A percentile compares a stretch with the other conserved stretches of the same genome.
Evolutionary conservation across 345 rosid genomes (phyloP).

Genomic region (Carallia brachiata): DNA sequence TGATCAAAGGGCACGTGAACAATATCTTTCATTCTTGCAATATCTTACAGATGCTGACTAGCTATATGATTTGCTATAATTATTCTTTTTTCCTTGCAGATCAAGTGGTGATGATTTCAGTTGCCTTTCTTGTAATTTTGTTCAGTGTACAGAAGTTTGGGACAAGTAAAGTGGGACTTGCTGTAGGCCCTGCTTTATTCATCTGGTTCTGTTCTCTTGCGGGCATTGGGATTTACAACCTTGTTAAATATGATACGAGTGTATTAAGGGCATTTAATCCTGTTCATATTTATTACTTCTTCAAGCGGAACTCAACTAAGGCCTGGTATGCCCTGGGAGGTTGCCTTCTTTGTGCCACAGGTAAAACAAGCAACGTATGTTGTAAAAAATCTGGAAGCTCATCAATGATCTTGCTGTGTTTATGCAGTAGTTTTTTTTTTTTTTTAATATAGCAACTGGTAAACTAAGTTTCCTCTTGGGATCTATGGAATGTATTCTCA

Average conservation of each 20-base stretch:
- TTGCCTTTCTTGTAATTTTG: slow-evolving; percentile 83
- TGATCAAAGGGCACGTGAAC: background rate
- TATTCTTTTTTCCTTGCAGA: slow-evolving; percentile 49
- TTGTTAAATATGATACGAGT: slow-evolving; percentile 66
- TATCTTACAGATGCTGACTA: slow-evolving; percentile 5
- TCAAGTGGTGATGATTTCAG: slow-evolving; percentile 87
- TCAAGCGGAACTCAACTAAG: slow-evolving; percentile 76
- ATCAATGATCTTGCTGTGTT: too few species aligned
- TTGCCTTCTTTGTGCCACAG: slow-evolving; percentile 97
- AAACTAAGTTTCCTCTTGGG: too few species aligned
- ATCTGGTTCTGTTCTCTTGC: slow-evolving; percentile 97
- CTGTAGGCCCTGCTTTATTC: slow-evolving; percentile 89
- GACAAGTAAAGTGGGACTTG: slow-evolving; percentile 97
- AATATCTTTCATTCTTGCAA: slow-evolving; percentile 1
- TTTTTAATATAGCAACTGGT: too few species aligned
- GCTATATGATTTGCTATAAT: slow-evolving; percentile 20
- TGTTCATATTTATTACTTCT: slow-evolving; percentile 75
- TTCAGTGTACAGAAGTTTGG: slow-evolving; percentile 98
- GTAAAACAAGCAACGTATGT: slow-evolving; percentile 32
- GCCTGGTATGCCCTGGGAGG: slow-evolving; percentile 99
- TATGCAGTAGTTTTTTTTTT: background rate
- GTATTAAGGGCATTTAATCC: slow-evolving; percentile 93
- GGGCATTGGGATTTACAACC: slow-evolving; percentile 82
- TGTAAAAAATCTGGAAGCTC: too few species aligned
- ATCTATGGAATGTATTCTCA: too few species aligned